Evolutionary conservation across 208 protist genomes (phyloP).

Genomic region (Leishmania amazonensis): DNA sequence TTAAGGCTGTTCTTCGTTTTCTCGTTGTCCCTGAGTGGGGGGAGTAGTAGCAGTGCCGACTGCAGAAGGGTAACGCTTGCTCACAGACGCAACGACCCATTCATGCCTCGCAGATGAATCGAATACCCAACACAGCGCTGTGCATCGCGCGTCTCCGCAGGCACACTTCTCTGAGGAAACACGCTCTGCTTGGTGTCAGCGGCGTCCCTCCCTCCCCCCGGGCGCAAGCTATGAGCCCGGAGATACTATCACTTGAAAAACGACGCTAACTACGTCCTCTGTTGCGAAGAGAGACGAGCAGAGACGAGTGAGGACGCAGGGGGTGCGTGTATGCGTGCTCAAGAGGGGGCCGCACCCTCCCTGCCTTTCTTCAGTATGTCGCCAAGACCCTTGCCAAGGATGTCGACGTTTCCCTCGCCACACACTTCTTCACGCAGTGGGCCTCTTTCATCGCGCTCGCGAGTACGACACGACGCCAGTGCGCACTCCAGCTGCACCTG

Average conservation of each 20-base stretch:
- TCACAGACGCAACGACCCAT: background rate
- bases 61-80: background rate
- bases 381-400: background rate
- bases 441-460: background rate
- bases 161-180: background rate
- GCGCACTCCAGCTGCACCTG: slow-evolving; percentile 22
- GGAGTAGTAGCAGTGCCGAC: background rate
- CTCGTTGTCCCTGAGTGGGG: background rate
- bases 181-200: background rate
- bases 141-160: background rate
- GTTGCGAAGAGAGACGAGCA: background rate
- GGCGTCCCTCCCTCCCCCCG: background rate
- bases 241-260: background rate
- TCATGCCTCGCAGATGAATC: background rate
- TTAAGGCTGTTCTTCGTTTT: too few species aligned
- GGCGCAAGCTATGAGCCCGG: background rate
- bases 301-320: background rate
- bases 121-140: background rate
- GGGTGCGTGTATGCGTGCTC: background rate
- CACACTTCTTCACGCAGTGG: background rate
- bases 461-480: background rate
- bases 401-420: background rate
- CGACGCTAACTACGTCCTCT: background rate
- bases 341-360: background rate
- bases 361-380: background rate